Evolutionary conservation across 768 basidiomycete species (phyloP).

Genomic region (Leccinum subtestaceum): DNA sequence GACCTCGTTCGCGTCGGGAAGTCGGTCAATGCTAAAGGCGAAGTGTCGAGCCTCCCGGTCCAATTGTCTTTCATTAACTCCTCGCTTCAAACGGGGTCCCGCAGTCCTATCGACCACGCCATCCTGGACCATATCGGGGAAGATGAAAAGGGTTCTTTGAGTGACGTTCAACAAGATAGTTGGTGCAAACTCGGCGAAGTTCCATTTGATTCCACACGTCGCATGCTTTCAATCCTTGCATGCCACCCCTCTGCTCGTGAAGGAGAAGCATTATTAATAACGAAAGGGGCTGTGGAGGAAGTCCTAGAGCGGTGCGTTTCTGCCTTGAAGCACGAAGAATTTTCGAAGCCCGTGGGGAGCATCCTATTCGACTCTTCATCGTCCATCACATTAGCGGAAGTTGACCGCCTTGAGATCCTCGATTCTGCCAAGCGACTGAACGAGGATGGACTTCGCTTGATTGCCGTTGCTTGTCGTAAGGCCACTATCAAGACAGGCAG

Average conservation of each 20-base stretch:
- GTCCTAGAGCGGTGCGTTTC: slow-evolving; percentile 31
- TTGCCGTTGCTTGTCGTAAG: slow-evolving; percentile 29
- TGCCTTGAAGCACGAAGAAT: slow-evolving; percentile 16
- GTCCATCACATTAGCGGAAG: slow-evolving; percentile 15
- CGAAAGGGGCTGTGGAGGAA: slow-evolving; percentile 33
- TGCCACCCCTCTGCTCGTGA: slow-evolving; percentile 18
- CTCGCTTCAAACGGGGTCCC: slow-evolving; percentile 33
- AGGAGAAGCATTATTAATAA: slow-evolving; percentile 26
- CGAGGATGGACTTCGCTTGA: slow-evolving; percentile 32
- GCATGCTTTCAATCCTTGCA: slow-evolving; percentile 35
- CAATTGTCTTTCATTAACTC: slow-evolving; percentile 34
- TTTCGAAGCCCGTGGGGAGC: slow-evolving; percentile 8
- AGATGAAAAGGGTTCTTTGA: slow-evolving; percentile 10
- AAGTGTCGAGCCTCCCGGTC: slow-evolving; percentile 23
- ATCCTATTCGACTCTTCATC: slow-evolving; percentile 20
- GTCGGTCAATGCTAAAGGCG: slow-evolving; percentile 23
- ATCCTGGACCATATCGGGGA: slow-evolving; percentile 28
- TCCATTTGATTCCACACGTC: slow-evolving; percentile 37
- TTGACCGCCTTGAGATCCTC: slow-evolving; percentile 23
- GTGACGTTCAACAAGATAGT: slow-evolving; percentile 8
- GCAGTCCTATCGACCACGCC: slow-evolving; percentile 36
- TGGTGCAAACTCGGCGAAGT: slow-evolving; percentile 36
- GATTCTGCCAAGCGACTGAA: slow-evolving; percentile 27
- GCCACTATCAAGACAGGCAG: slow-evolving; percentile 13
- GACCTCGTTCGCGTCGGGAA: slow-evolving; percentile 37